Base-by-base conservation (phyloP, 1,284 basidiomycete species). In the Mrakiaceae sp. region DNA sequence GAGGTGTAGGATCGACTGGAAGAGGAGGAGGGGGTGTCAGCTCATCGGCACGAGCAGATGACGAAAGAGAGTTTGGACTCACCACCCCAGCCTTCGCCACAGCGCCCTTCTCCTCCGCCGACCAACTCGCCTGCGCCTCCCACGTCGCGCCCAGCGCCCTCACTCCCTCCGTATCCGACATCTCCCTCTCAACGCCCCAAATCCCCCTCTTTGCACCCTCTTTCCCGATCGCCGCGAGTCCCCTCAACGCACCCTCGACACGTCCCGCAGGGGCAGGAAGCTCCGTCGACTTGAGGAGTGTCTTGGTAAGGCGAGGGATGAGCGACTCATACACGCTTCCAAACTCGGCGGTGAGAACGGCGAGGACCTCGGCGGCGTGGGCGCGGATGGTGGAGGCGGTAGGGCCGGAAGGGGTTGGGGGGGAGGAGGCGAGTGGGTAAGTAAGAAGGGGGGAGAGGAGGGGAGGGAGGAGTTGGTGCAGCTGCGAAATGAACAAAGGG, bases 391-490 rank as follows among this genome's bases (percentile, higher is more conserved):
- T 84, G 0, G 80, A 80, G 74, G 78, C 66, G 83, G 81, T 10
- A 78, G 78, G 66, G 78, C 79, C 1, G 42, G 49, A 52, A 47
- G 14, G 50, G 62, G 58, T 64, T 60, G 69, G 71, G 51, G 74
- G 67, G 68, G 73, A 63, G 60, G 74, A 73, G 2, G 79, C 78
- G 6, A 96, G 82, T 8, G 87, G 83, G 0, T 90, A 88, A 66
- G 95, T 90, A 6, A 98, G 81, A 59, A 98, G 83, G 67, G 88
- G 87, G 3, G 94, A 95, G 42, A 98, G 84, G 52, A 97, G 83
- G 0, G 93, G 87, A 0, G 94, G 94, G 10, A 98, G 83, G 58
- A 98, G 82, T 86, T 98, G 95, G 72, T 98, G 95, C 4, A 98
- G 81, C 88, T 95, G 71, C 11, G 3, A 66, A 10, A 60, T 53